Evolutionary conservation across 139 green algal genomes (phyloP).

Genomic region (Chlorella vulgaris): DNA sequence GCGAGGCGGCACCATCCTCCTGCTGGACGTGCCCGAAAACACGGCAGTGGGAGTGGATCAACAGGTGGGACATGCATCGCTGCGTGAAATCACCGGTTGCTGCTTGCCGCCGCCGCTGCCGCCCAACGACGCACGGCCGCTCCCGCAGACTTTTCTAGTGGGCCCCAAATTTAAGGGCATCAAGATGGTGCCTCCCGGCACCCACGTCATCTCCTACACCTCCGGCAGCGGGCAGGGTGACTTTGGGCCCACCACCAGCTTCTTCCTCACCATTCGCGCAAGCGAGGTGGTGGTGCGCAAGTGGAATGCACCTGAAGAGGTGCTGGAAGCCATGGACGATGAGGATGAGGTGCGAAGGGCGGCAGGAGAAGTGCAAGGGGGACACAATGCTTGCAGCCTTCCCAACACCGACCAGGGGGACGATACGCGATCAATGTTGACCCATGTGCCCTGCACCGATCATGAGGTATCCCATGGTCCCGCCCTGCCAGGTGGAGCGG

Average conservation of each 20-base stretch:
- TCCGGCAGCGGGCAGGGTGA: conserved; percentile 41
- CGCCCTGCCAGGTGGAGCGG: conserved; percentile 60
- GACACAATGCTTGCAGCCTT: background rate
- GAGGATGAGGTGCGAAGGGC: conserved; percentile 61
- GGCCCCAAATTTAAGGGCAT: conserved; percentile 85
- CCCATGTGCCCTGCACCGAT: too few relatives aligned
- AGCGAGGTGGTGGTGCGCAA: conserved; percentile 51
- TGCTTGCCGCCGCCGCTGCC: background rate
- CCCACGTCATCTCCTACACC: conserved; percentile 81
- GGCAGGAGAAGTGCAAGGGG: background rate
- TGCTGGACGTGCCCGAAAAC: conserved; percentile 76
- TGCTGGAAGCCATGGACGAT: conserved; percentile 60
- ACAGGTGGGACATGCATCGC: conserved; percentile 50
- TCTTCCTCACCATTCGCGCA: conserved; percentile 49
- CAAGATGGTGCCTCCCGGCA: conserved; percentile 91
- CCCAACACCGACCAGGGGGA: background rate
- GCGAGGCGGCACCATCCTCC: conserved; percentile 69
- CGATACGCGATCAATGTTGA: too few relatives aligned
- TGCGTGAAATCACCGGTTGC: background rate
- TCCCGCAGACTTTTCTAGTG: conserved; percentile 71
- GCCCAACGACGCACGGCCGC: background rate
- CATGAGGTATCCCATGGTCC: too few relatives aligned
- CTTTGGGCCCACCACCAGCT: conserved; percentile 56
- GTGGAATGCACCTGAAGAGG: conserved; percentile 64
- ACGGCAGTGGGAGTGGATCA: conserved; percentile 82